Conservation (phyloP, 2,329 filamentous ascomycete genomes). For the Cordyceps fumosorosea region DNA sequence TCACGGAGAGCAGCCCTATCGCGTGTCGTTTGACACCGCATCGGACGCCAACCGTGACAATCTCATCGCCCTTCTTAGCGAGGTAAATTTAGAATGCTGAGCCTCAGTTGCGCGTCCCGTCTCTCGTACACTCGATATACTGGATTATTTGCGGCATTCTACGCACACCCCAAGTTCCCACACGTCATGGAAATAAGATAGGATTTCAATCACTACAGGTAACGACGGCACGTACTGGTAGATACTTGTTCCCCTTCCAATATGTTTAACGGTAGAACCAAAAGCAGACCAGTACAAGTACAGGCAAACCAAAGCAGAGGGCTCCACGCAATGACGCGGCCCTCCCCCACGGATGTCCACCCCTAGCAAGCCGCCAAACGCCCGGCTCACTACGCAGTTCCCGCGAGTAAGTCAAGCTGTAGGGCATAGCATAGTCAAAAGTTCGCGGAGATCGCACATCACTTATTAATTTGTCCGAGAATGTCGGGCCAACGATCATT, state of each 20-base stretch:
- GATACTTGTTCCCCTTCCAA: not conserved
- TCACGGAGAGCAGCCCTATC: not conserved
- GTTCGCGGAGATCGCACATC: not conserved
- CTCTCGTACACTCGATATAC: not conserved
- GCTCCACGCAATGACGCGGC: conserved; percentile 11
- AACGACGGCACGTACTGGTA: no score
- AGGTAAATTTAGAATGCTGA: not conserved
- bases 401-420: not conserved
- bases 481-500: not conserved
- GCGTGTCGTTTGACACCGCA: not conserved
- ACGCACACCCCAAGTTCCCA: not conserved
- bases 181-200: not conserved
- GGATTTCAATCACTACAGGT: no score
- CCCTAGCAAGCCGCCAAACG: conserved; percentile 2
- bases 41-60: not conserved
- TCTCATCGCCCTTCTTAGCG: not conserved
- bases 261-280: not conserved
- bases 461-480: not conserved
- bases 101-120: not conserved
- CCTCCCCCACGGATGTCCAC: conserved; percentile 1
- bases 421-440: not conserved
- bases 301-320: not conserved
- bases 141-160: not conserved
- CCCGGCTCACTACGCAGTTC: not conserved
- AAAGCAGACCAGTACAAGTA: not conserved